Evolutionary conservation across 306 rosid species (phyloP), one percentile per base, ranked within the genome.

Genomic region (Biancaea sappan): DNA sequence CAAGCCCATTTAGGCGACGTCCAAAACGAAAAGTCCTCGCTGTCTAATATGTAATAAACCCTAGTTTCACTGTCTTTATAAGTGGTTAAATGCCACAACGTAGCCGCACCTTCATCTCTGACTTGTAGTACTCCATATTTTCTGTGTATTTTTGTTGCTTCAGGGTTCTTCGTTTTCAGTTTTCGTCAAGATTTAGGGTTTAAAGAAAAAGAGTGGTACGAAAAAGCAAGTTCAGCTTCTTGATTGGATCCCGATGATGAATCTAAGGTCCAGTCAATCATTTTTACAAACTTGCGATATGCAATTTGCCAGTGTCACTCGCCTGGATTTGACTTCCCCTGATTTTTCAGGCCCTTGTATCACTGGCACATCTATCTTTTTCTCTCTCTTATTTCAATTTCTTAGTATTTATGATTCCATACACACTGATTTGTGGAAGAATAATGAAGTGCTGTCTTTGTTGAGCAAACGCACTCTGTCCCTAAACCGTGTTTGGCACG

Each of bases 381-480:
- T 19, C 15, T 9, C 4, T 26, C 12, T 21, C 21, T 24, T 56
- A 5, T 48, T 4, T 7, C n/a, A 57, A 28, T 34, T 18, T 19
- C 4, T 31, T 18, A n/a, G 8, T 56, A 12, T 12, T 61, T 16
- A 32, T 21, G n/a, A n/a, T 61, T 61, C 2, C 13, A 18, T 60
- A 60, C 2, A 1, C 2, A 59, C 5, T 31, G 16, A 28, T 26
- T 15, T n/a, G 5, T 48, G 8, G 1, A 18, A 48, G 5, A 53
- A 53, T 3, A 2, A 21, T 34, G 28, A 3, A 7, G 0, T 1
- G 48, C 0, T 2, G 2, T 3, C 11, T 9, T 53, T 4, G 2
- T n/a, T 54, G 14, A 75, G 98, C 94, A 92, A 88, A 87, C 94
- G 84, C 98, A 90, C 94, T 90, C 91, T 90, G 96, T 92, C 92